Conservation (phyloP, 306 rosid species). For the Elaeagnus macrophylla region DNA sequence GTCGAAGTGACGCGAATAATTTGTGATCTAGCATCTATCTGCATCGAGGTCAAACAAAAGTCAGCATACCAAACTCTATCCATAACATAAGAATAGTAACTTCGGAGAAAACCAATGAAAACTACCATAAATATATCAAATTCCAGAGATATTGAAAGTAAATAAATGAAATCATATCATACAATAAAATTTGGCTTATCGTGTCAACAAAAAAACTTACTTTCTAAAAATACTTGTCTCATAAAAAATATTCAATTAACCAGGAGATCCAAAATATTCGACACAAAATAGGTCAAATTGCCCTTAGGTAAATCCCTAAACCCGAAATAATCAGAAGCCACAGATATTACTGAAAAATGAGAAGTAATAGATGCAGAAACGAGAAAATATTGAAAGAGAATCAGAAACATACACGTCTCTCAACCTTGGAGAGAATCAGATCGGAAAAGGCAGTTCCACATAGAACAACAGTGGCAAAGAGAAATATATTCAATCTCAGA, state of each 20-base stretch:
- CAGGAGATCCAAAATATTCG: no score
- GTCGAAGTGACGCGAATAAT: conserved; percentile 64
- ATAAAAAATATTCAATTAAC: no score
- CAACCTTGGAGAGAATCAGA: conserved; percentile 83
- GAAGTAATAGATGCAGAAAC: not conserved
- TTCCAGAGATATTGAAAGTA: not conserved
- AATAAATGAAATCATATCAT: no score
- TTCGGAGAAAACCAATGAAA: not conserved
- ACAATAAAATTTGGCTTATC: no score
- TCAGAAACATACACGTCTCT: conserved; percentile 71
- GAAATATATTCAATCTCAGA: conserved; percentile 35
- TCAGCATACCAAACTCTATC: not conserved
- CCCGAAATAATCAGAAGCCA: no score
- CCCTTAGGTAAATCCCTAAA: no score
- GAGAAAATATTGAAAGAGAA: conserved; percentile 4
- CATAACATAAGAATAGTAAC: not conserved
- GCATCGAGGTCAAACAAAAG: conserved; percentile 18
- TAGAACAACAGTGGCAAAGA: conserved; percentile 33
- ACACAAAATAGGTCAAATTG: no score
- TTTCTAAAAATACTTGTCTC: no score
- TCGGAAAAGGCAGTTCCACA: conserved; percentile 60
- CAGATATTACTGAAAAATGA: not conserved
- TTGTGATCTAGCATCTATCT: conserved; percentile 90
- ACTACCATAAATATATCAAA: not conserved
- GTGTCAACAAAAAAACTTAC: no score